Evolutionary conservation across 2,329 filamentous ascomycete genomes (phyloP).

Genomic region (Aureobasidium sp.): DNA sequence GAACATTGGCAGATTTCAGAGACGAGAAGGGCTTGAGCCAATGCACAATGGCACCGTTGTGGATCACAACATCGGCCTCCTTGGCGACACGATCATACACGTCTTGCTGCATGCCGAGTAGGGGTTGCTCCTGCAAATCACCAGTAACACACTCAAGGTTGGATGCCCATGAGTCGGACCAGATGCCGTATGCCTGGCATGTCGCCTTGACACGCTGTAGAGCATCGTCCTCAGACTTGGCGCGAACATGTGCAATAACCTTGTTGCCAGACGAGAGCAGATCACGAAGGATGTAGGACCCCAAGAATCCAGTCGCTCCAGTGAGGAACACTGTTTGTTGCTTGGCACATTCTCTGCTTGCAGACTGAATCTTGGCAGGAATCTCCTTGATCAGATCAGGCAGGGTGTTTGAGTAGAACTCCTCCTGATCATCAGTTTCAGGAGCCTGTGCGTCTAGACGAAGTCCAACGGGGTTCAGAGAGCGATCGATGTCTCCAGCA

Average conservation of each 20-base stretch:
- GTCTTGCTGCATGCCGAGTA: conserved; percentile 60
- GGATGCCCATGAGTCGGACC: conserved; percentile 59
- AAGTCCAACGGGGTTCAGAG: conserved; percentile 41
- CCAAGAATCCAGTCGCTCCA: conserved; percentile 84
- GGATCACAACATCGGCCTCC: conserved; percentile 59
- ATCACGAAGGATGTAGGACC: conserved; percentile 69
- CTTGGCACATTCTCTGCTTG: conserved; percentile 24
- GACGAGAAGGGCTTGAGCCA: conserved; percentile 74
- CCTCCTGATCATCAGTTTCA: conserved; percentile 36
- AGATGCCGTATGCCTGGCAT: conserved; percentile 70
- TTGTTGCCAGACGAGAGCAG: conserved; percentile 50
- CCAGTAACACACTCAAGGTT: conserved; percentile 63
- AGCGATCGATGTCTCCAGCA: conserved; percentile 44
- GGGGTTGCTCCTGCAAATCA: conserved; percentile 59
- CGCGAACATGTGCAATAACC: conserved; percentile 69
- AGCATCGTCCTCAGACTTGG: conserved; percentile 52
- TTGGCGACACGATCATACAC: conserved; percentile 58
- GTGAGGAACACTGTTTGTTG: conserved; percentile 66
- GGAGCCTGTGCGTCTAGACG: conserved; percentile 37
- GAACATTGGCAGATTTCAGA: conserved; percentile 66
- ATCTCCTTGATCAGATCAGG: conserved; percentile 44
- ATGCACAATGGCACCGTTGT: conserved; percentile 74
- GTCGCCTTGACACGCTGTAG: conserved; percentile 58
- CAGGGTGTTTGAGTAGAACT: conserved; percentile 46
- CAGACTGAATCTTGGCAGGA: conserved; percentile 30